Evolutionary conservation across 202 grass and related monocot species (phyloP), one percentile per base, ranked within the genome.

Genomic region (Zoysia matrella): DNA sequence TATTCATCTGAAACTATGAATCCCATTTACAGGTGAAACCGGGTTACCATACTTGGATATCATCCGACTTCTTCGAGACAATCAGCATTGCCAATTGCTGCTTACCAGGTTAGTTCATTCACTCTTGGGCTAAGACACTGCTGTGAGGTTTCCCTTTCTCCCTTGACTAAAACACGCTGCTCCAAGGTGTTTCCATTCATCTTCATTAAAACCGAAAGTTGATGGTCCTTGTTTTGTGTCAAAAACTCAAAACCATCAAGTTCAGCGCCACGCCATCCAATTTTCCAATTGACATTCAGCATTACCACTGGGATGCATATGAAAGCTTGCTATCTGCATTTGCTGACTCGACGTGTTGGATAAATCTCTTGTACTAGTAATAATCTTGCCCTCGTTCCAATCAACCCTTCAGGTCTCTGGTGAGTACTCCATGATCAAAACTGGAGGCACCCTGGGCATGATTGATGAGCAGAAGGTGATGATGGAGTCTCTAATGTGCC

Each of bases 361-460:
- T 22, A 22, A 22, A 22, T 22, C 22, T 22, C 22, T 14, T 67
- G 43, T 22, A 22, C 83, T 63, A 11, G 14, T 71, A 6, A 69
- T 45, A 65, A 65, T 18, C 5, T 41, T 6, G 2, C 13, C 15
- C 6, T 11, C 67, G 42, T 18, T 49, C 8, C 1, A 58, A 12
- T 18, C 4, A 16, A 46, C 40, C 41, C 41, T 60, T 86, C 81
- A 98, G 96, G 96, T 99, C 6, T 99, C 96, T 4, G 96, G 96
- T 16, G 96, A 99, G 80, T 99, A 95, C 78, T 95, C 96, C 43
- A 95, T 94, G 96, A 95, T 99, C 71, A 99, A 99, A 69, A 93
- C 96, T 5, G 91, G 74, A 3, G 96, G 84, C 7, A 80, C 89
- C 3, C 84, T 91, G 48, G 89, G 91, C 83, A 95, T 93, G 96